Base-by-base conservation (phyloP, 208 protist species). In the Acanthamoeba culbertsoni region DNA sequence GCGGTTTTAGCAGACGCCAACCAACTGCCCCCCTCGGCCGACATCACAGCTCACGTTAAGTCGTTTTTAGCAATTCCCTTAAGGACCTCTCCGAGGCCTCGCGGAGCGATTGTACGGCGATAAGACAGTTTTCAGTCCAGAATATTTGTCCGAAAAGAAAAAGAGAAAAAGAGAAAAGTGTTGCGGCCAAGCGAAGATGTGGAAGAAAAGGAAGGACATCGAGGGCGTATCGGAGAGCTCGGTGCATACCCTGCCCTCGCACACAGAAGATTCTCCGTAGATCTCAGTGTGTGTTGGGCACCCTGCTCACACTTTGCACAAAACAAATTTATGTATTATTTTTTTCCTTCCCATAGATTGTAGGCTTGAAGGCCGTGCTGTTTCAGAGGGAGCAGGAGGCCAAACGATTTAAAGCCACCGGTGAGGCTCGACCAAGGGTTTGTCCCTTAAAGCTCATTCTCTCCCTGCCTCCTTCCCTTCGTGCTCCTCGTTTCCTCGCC, bases 181-280 rank as follows among this genome's bases (percentile, higher is more conserved):
- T 35, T n/a, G 23, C 28, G 65, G 35, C 20, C 65, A 33, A 75
- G 28, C 28, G 28, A 10, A 51, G 23, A 89, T 89, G 82, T 89
- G 82, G 82, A 89, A 89, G 35, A 89, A 89, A 53, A 62, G 82
- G n/a, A 89, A 89, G 42, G 82, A 89, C 53, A 89, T 89, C 18
- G 82, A 89, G n/a, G 82, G 82, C 35, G 82, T 89, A 1, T 89
- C 82, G 2, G 53, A 89, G 53, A 68, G 53, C 37, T 89, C 82
- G 8, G 82, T 89, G n/a, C n/a, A n/a, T n/a, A n/a, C n/a, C n/a
- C n/a, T n/a, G n/a, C n/a, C n/a, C n/a, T n/a, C n/a, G n/a, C n/a
- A n/a, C n/a, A n/a, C n/a, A n/a, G n/a, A n/a, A n/a, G n/a, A n/a
- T n/a, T n/a, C n/a, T n/a, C n/a, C n/a, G n/a, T n/a, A n/a, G n/a